Percentiles rank a stretch among this genome's conserved stretches.
Evolutionary conservation across 129 eudicot genomes (phyloP).

Genomic region (Ambrosia trifida): DNA sequence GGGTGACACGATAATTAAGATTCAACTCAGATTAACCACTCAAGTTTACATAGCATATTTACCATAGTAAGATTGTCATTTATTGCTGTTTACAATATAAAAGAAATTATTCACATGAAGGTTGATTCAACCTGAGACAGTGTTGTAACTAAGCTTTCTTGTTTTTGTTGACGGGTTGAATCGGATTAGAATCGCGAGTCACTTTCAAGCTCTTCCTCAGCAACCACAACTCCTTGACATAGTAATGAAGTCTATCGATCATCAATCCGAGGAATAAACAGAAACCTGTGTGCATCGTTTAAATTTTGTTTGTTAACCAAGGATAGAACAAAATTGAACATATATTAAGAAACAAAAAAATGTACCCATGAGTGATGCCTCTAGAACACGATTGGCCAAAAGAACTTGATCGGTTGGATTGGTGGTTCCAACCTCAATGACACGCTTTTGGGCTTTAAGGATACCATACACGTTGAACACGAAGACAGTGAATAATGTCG

Average conservation of each 20-base stretch:
- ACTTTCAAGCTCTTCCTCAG: slow-evolving; percentile 60
- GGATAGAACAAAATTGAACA: not conserved
- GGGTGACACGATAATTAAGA: not conserved
- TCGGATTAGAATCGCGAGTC: slow-evolving; percentile 29
- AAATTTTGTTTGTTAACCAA: not conserved
- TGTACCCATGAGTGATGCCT: slow-evolving; percentile 59
- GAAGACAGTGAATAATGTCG: slow-evolving; percentile 51
- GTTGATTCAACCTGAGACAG: slow-evolving; percentile 10
- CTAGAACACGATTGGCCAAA: slow-evolving; percentile 12
- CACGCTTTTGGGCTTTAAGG: slow-evolving; percentile 36
- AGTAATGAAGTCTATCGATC: slow-evolving; percentile 82
- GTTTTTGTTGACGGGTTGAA: slow-evolving; percentile 30
- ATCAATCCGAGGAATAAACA: slow-evolving; percentile 64
- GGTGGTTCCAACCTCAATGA: slow-evolving; percentile 35
- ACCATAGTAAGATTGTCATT: not conserved
- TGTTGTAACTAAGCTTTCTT: slow-evolving; percentile 30
- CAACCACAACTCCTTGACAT: slow-evolving; percentile 61
- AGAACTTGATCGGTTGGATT: slow-evolving; percentile 79
- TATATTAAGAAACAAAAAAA: not conserved
- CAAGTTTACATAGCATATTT: not conserved
- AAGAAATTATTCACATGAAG: slow-evolving; percentile 7
- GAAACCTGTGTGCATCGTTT: slow-evolving; percentile 55
- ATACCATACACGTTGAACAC: slow-evolving; percentile 42
- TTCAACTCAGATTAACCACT: not conserved
- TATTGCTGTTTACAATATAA: not conserved